Conservation (phyloP, 2,329 filamentous ascomycete genomes). For the Neonectria sp. region DNA sequence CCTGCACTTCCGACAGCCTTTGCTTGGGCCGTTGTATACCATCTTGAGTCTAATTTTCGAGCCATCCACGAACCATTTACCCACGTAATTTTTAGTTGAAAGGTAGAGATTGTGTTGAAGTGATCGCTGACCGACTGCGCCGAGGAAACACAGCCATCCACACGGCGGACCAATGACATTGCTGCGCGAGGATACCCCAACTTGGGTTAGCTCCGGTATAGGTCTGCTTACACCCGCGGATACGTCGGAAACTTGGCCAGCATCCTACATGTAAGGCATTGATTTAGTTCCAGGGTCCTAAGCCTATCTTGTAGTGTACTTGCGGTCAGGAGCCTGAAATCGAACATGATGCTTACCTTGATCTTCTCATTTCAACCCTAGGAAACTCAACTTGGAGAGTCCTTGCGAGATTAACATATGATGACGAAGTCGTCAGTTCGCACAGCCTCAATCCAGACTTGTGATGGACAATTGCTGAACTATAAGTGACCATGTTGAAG, state of each 20-base stretch:
- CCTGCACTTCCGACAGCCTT: slow-evolving; percentile 13
- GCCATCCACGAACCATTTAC: neutral
- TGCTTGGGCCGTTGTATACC: slow-evolving; percentile 20
- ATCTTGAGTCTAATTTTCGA: neutral
- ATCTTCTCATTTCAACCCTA: neutral
- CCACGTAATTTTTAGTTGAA: neutral
- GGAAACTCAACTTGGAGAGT: neutral
- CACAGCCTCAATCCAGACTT: neutral
- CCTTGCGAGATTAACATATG: neutral
- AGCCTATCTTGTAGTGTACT: slow-evolving; percentile 5
- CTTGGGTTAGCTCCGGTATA: neutral
- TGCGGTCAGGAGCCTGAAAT: neutral
- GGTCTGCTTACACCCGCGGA: neutral
- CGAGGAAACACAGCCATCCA: neutral
- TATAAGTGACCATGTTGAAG: neutral
- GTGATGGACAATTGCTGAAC: neutral
- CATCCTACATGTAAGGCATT: neutral
- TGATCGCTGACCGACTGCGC: neutral
- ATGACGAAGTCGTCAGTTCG: neutral
- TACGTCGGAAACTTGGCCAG: slow-evolving; percentile 1
- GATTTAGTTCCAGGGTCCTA: neutral
- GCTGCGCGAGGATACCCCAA: slow-evolving; percentile 18
- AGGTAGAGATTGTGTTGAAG: neutral
- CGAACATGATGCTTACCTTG: neutral
- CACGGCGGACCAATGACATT: neutral